Evolutionary conservation across 2,329 filamentous ascomycete species (phyloP).

Genomic region (Verticillium nonalfalfae): DNA sequence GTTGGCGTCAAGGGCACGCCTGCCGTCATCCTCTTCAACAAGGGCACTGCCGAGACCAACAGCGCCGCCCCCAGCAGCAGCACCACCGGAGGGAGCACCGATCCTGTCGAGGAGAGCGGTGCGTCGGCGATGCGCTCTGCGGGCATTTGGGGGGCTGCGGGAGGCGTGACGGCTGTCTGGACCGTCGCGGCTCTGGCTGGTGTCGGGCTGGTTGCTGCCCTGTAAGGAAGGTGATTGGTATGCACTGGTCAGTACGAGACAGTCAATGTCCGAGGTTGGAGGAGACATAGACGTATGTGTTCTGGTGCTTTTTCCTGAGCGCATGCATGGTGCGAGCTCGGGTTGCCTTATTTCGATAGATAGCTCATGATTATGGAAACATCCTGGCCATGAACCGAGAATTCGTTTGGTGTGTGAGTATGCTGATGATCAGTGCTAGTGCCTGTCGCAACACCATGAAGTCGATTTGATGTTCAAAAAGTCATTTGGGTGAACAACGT

Average conservation of each 20-base stretch:
- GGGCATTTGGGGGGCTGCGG: neutral
- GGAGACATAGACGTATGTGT: neutral
- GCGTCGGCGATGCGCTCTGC: neutral
- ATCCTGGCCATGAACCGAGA: no score
- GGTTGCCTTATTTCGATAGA: no score
- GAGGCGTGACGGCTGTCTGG: neutral
- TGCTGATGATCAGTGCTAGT: no score
- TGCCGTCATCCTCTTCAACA: neutral
- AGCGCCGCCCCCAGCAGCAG: neutral
- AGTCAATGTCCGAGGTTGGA: neutral
- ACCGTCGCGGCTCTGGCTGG: neutral
- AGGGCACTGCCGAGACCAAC: neutral
- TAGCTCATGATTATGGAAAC: no score
- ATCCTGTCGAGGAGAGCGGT: neutral
- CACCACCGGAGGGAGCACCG: neutral
- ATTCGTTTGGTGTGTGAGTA: no score
- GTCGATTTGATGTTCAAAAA: no score
- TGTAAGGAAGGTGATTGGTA: neutral
- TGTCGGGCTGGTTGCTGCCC: neutral
- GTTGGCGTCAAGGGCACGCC: neutral
- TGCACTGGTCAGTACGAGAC: neutral
- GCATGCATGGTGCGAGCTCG: no score
- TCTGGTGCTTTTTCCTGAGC: no score
- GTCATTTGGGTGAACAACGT: no score
- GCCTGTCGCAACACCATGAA: no score